These are phyloP conservation scores for Termitomyces sp. DNA, from an alignment of 768 basidiomycete genomes.

Conservation along the genomic window DNA sequence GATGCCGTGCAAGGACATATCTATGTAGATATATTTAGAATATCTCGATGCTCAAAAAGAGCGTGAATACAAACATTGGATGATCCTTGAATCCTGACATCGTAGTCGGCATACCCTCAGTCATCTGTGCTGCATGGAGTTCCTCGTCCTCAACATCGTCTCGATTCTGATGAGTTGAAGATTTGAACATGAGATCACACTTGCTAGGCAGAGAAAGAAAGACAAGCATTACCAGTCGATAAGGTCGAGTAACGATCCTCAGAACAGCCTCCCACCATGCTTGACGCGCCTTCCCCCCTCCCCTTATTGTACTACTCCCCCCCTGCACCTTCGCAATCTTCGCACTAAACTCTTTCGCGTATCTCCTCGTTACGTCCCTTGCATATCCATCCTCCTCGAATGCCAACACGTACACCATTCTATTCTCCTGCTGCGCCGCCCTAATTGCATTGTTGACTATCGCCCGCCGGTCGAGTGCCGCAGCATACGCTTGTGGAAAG, in stretches of 20 bases:
- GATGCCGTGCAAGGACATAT: slow-evolving; percentile 81
- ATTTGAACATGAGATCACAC: background rate
- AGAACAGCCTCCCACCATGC: slow-evolving; percentile 87
- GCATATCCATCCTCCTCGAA: slow-evolving; percentile 94
- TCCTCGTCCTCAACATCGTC: slow-evolving; percentile 94
- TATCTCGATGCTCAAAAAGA: background rate
- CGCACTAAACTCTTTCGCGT: slow-evolving; percentile 75
- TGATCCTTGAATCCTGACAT: slow-evolving; percentile 94
- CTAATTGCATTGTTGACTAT: slow-evolving; percentile 20
- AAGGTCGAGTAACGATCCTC: slow-evolving; percentile 60
- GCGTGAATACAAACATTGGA: slow-evolving; percentile 57
- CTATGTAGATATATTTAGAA: slow-evolving; percentile 28
- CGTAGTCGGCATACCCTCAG: slow-evolving; percentile 90
- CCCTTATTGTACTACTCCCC: slow-evolving; percentile 35
- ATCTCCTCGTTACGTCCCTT: slow-evolving; percentile 87
- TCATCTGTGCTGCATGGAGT: slow-evolving; percentile 66
- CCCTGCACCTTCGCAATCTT: slow-evolving; percentile 80
- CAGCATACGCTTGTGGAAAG: slow-evolving; percentile 17
- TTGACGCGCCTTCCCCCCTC: slow-evolving; percentile 55
- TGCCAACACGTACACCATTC: slow-evolving; percentile 90
- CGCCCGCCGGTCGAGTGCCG: slow-evolving; percentile 14
- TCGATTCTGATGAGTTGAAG: slow-evolving; percentile 52
- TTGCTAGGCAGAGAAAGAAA: slow-evolving; percentile 10
- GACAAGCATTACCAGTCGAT: slow-evolving; percentile 65
- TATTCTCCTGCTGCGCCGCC: slow-evolving; percentile 48